Base-by-base conservation (phyloP, 495 filamentous ascomycete species). In the Daldinia concentrica region DNA sequence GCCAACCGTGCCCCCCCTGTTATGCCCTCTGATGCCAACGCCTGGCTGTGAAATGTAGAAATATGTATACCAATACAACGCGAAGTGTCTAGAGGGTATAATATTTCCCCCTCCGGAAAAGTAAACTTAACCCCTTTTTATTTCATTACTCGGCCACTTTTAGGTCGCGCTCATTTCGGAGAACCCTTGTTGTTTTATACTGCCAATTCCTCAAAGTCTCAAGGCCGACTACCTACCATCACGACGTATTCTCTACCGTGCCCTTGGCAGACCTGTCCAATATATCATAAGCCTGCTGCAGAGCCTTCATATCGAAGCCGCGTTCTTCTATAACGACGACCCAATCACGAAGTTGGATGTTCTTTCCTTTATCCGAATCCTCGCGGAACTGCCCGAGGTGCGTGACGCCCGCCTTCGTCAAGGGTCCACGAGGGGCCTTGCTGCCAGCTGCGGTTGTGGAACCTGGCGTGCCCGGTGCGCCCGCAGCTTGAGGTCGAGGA, bases 261-360 rank as follows among this genome's bases (percentile, higher is more conserved):
- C 24, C 22, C 32, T 71, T 76, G 22, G 48, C 43, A 4, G 82
- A 80, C 50, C 62, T 60, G 64, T 89, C 89, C 66, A 90, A 73
- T 61, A 76, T 80, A 43, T 79, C 65, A 70, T 89, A 89, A 3
- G 84, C 83, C 62, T 80, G 78, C 66, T 89, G 86, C 7, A 91
- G 60, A 1, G 85, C 84, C 74, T 78, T 84, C 43, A 75, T 74
- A 55, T 89, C 87, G 69, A 79, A 81, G 4, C 87, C 86, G 69
- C 90, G 88, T 36, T 82, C 79, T 73, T 92, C 90, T 30, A 93
- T 81, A 11, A 86, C 89, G 7, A 80, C 78, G 7, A 92, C 74
- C 86, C 87, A 89, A 78, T 93, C 91, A 24, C 91, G 79, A 55
- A 92, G 79, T 78, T 93, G 90, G n/a, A 93, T 86, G 15, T 85